Conservation (phyloP, 2,329 filamentous ascomycete species). For the Ceratocystis colombiana region DNA sequence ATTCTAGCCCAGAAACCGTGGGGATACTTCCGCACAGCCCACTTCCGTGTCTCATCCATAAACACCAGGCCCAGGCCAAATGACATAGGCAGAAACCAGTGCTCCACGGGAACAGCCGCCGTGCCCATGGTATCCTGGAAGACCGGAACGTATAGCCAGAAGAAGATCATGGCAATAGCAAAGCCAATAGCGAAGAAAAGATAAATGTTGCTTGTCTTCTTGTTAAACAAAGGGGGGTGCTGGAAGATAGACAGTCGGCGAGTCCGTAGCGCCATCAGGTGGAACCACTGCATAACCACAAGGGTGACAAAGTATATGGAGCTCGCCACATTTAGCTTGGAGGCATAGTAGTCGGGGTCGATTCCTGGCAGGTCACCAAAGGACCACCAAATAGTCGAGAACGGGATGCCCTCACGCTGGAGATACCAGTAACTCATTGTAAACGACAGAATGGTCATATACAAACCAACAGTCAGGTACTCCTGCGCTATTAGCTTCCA, state of each 20-base stretch:
- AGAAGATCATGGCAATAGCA: conserved; percentile 92
- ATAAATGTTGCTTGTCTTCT: conserved; percentile 80
- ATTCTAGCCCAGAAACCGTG: conserved; percentile 46
- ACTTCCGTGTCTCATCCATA: conserved; percentile 59
- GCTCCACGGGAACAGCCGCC: conserved; percentile 53
- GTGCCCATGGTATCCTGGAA: conserved; percentile 62
- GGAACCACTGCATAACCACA: conserved; percentile 98
- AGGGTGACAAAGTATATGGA: conserved; percentile 86
- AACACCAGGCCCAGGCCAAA: conserved; percentile 43
- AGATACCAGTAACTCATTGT: conserved; percentile 92
- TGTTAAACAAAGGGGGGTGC: conserved; percentile 76
- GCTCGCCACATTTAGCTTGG: conserved; percentile 77
- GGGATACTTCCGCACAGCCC: conserved; percentile 49
- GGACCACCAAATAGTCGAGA: conserved; percentile 82
- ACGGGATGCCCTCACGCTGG: conserved; percentile 84
- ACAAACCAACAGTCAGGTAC: conserved; percentile 58
- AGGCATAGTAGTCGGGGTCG: conserved; percentile 80
- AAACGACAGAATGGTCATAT: conserved; percentile 92
- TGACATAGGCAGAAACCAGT: conserved; percentile 67
- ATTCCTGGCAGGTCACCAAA: conserved; percentile 91
- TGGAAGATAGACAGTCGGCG: conserved; percentile 90
- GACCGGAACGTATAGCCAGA: conserved; percentile 81
- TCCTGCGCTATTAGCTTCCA: conserved; percentile 62
- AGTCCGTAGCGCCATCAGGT: conserved; percentile 95
- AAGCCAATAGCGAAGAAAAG: conserved; percentile 87